Conservation (phyloP, 164 flowering plant genomes). For the Platanus orientalis region DNA sequence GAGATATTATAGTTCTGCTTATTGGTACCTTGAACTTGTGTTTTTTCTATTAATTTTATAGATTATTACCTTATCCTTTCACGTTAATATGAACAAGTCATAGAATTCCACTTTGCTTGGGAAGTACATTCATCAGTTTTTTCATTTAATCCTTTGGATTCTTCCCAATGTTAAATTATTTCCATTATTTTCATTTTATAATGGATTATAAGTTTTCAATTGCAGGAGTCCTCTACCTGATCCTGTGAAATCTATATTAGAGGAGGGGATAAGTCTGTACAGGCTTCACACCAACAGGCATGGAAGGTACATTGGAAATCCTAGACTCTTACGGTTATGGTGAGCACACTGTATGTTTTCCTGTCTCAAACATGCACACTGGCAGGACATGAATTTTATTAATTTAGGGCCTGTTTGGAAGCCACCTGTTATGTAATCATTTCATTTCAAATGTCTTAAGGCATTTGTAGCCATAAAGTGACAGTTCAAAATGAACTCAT, state of each 20-base stretch:
- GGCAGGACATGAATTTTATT: too few relatives aligned
- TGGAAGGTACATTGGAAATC: constrained; percentile 84
- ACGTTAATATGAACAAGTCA: background rate
- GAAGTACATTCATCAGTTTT: background rate
- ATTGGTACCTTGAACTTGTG: too few relatives aligned
- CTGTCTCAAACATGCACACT: too few relatives aligned
- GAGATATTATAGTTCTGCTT: background rate
- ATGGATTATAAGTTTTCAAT: constrained; percentile 4
- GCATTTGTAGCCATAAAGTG: too few relatives aligned
- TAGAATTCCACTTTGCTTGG: background rate
- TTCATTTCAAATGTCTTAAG: too few relatives aligned
- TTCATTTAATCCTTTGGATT: background rate
- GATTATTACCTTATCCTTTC: background rate
- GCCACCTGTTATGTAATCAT: too few relatives aligned
- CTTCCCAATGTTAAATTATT: background rate
- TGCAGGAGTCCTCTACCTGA: constrained; percentile 76
- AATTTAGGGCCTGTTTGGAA: too few relatives aligned
- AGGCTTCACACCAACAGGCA: constrained; percentile 63
- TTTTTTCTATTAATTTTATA: background rate
- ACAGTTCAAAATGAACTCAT: too few relatives aligned
- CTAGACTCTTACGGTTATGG: too few relatives aligned
- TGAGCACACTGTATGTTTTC: too few relatives aligned
- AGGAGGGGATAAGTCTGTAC: constrained; percentile 80
- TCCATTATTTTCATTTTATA: background rate
- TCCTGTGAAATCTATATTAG: constrained; percentile 49